Conservation (phyloP, 192 early-diverging fungal genomes). For the Podila epicladia region DNA sequence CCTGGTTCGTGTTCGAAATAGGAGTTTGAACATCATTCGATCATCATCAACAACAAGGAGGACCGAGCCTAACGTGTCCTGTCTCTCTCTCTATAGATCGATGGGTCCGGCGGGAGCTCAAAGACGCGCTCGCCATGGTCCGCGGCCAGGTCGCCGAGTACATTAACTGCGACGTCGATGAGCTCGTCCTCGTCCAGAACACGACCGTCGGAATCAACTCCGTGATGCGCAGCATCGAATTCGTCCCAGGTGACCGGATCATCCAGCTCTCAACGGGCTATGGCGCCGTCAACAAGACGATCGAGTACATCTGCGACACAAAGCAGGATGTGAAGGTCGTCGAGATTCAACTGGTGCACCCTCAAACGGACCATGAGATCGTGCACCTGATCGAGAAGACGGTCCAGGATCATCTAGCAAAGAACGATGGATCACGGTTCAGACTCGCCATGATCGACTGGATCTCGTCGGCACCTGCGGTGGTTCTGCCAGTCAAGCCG, state of each 20-base stretch:
- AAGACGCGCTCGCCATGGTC: conserved; percentile 32
- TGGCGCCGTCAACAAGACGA: conserved; percentile 56
- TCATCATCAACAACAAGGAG: no score
- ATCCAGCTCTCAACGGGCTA: conserved; percentile 67
- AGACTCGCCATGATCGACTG: conserved; percentile 63
- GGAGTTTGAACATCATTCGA: not conserved
- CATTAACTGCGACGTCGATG: conserved; percentile 59
- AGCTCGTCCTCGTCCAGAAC: conserved; percentile 68
- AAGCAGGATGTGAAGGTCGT: conserved; percentile 52
- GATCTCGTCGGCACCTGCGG: conserved; percentile 64
- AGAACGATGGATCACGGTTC: conserved; percentile 48
- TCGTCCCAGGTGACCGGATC: conserved; percentile 59
- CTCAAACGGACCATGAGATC: conserved; percentile 53
- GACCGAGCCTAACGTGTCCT: no score
- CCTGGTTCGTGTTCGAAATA: conserved; percentile 9
- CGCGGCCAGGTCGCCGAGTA: conserved; percentile 51
- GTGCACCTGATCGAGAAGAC: conserved; percentile 49
- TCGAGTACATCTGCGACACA: conserved; percentile 56
- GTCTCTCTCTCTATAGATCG: conserved; percentile 40
- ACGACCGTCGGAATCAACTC: conserved; percentile 66
- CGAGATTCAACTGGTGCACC: conserved; percentile 56
- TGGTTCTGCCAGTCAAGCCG: conserved; percentile 53
- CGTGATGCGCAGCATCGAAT: conserved; percentile 56
- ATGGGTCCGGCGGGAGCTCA: conserved; percentile 60
- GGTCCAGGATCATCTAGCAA: conserved; percentile 38